A percentile compares a stretch with the other conserved stretches of the same genome.
Conservation (phyloP, 2,329 filamentous ascomycete species). For the Verruconis gallopava region DNA sequence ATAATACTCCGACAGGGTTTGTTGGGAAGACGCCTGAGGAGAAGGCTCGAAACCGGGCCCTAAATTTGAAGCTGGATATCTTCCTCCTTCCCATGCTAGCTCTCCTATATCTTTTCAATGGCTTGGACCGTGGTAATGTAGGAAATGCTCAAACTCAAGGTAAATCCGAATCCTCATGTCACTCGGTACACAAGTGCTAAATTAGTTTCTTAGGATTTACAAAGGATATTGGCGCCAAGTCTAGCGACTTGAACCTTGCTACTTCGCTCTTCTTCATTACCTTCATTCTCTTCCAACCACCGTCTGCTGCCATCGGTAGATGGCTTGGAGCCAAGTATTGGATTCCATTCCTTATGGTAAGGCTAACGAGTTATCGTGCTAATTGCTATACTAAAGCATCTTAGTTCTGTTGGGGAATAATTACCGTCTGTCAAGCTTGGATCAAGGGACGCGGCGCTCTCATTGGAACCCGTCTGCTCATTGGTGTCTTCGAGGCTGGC, state of each 20-base stretch:
- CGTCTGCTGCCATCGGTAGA: slow-evolving; percentile 43
- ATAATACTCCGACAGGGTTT: too few species aligned
- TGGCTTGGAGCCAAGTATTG: too few species aligned
- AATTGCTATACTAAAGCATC: slow-evolving; percentile 15
- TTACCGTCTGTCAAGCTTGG: slow-evolving; percentile 15
- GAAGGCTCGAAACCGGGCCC: too few species aligned
- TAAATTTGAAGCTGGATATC: slow-evolving; percentile 38
- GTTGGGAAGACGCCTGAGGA: too few species aligned
- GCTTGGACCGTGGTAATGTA: slow-evolving; percentile 38
- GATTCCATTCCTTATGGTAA: slow-evolving; percentile 32
- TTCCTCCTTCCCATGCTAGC: slow-evolving; percentile 39
- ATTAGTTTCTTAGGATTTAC: slow-evolving; percentile 42
- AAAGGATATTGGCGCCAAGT: slow-evolving; percentile 37
- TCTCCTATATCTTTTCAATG: slow-evolving; percentile 39
- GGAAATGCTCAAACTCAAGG: slow-evolving; percentile 6
- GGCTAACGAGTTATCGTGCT: slow-evolving; percentile 8
- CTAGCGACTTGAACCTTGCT: slow-evolving; percentile 42
- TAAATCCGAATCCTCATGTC: not conserved
- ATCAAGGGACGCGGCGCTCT: too few species aligned
- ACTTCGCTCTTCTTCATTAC: slow-evolving; percentile 45
- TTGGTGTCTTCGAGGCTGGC: slow-evolving; percentile 32
- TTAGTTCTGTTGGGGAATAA: too few species aligned
- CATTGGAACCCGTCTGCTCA: too few species aligned
- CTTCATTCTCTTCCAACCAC: slow-evolving; percentile 45
- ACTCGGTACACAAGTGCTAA: not conserved